These are phyloP conservation scores for Pythium rhizo-oryzae DNA, from an alignment of 352 stramenopile species.

Conservation along the genomic window DNA sequence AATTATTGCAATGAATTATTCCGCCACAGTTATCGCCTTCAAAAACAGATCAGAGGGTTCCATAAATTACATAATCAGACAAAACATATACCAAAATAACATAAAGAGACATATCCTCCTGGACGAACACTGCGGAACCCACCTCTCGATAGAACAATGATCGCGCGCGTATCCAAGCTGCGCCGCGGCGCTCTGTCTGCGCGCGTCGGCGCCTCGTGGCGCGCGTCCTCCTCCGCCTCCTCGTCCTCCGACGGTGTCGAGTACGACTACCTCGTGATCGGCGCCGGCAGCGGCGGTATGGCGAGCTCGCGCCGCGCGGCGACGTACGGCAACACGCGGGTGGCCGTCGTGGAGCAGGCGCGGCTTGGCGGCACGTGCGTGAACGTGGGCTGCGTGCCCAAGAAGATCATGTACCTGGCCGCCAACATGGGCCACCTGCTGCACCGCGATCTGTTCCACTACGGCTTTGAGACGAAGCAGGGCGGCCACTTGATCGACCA, in stretches of 20 bases:
- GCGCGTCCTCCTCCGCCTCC: conserved; percentile 70
- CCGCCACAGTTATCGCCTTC: too few relatives aligned
- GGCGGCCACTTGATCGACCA: conserved; percentile 82
- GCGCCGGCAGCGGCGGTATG: conserved; percentile 91
- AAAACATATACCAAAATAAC: too few relatives aligned
- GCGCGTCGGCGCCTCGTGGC: conserved; percentile 89
- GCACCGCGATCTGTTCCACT: conserved; percentile 52
- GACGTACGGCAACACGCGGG: conserved; percentile 94
- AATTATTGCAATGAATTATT: too few relatives aligned
- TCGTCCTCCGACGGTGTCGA: conserved; percentile 37
- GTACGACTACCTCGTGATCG: conserved; percentile 94
- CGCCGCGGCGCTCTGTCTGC: conserved; percentile 33
- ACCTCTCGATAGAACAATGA: too few relatives aligned
- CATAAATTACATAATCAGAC: too few relatives aligned
- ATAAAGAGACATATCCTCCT: too few relatives aligned
- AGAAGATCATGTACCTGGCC: conserved; percentile 98
- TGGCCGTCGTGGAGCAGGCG: conserved; percentile 96
- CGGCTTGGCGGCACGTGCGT: conserved; percentile 98
- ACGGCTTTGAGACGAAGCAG: conserved; percentile 78
- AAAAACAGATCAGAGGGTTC: too few relatives aligned
- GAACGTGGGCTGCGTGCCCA: conserved; percentile 98
- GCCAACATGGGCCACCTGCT: conserved; percentile 78
- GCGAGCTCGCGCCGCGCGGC: conserved; percentile 92
- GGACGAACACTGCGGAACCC: too few relatives aligned
- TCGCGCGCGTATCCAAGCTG: conserved; percentile 50